A percentile compares a stretch with the other conserved stretches of the same genome.
These are phyloP conservation scores for Inonotus hispidus DNA, from an alignment of 1,284 basidiomycete species.

Conservation along the genomic window DNA sequence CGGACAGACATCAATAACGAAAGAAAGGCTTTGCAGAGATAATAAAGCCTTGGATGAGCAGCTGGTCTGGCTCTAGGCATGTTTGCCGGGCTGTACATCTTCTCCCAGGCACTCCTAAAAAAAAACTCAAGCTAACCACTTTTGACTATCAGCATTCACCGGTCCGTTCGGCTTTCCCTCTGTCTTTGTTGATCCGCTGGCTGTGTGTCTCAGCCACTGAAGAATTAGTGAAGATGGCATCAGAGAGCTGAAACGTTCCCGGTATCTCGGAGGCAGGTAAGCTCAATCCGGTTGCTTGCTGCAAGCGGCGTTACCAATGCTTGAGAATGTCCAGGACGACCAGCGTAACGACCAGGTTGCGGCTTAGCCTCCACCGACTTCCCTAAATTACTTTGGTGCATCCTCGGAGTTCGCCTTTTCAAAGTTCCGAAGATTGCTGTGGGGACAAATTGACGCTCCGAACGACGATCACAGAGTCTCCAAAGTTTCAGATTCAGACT, in stretches of 20 bases:
- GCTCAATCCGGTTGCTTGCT: conserved; percentile 89
- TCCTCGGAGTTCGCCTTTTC: conserved; percentile 65
- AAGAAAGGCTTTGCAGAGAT: too few species aligned
- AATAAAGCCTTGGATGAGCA: too few species aligned
- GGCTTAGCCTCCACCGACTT: conserved; percentile 18
- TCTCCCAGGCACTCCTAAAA: too few species aligned
- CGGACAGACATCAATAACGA: too few species aligned
- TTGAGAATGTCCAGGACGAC: conserved; percentile 87
- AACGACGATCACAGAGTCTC: conserved; percentile 66
- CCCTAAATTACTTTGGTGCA: conserved; percentile 26
- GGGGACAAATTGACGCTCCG: conserved; percentile 86
- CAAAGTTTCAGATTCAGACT: conserved; percentile 3
- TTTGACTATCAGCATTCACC: too few species aligned
- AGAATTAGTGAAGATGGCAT: conserved; percentile 99
- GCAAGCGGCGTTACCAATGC: conserved; percentile 68
- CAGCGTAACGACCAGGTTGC: conserved; percentile 90
- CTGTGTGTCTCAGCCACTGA: conserved; percentile 75
- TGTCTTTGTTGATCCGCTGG: background rate
- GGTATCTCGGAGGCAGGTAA: conserved; percentile 97
- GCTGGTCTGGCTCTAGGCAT: too few species aligned
- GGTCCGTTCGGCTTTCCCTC: background rate
- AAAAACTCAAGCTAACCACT: too few species aligned
- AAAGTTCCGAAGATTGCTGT: conserved; percentile 92
- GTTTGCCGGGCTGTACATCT: too few species aligned
- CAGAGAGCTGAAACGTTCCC: conserved; percentile 91